Evolutionary conservation across 768 basidiomycete species (phyloP).

Genomic region (Lentinula sp.): DNA sequence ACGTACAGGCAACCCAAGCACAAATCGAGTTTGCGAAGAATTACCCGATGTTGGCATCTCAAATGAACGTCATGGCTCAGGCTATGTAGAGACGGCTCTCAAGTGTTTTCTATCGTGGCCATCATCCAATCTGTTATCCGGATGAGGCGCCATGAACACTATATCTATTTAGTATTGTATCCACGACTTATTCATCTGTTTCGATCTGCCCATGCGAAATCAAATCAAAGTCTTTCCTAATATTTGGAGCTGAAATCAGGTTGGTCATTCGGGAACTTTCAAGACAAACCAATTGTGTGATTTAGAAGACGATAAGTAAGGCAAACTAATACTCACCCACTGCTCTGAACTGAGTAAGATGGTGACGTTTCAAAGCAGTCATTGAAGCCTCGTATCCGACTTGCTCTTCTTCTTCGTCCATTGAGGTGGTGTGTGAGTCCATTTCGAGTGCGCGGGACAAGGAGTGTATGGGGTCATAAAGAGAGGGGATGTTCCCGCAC

Average conservation of each 20-base stretch:
- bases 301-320: not conserved
- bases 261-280: no score
- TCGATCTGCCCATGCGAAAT: not conserved
- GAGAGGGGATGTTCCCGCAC: not conserved
- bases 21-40: constrained; percentile 79
- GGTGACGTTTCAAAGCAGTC: not conserved
- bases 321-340: constrained; percentile 10
- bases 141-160: not conserved
- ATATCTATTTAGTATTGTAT: not conserved
- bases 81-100: not conserved
- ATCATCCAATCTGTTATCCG: not conserved
- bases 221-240: not conserved
- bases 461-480: not conserved
- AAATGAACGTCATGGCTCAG: constrained; percentile 46
- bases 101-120: not conserved
- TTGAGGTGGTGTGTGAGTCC: not conserved
- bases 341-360: constrained; percentile 26
- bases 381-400: not conserved
- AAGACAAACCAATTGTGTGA: no score
- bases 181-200: not conserved
- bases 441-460: not conserved
- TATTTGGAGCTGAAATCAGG: not conserved
- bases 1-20: constrained; percentile 63
- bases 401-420: not conserved
- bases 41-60: constrained; percentile 81